phyloP scores from a whole-genome alignment of 352 stramenopile species.

The Globisporangium mamillatum region DNA sequence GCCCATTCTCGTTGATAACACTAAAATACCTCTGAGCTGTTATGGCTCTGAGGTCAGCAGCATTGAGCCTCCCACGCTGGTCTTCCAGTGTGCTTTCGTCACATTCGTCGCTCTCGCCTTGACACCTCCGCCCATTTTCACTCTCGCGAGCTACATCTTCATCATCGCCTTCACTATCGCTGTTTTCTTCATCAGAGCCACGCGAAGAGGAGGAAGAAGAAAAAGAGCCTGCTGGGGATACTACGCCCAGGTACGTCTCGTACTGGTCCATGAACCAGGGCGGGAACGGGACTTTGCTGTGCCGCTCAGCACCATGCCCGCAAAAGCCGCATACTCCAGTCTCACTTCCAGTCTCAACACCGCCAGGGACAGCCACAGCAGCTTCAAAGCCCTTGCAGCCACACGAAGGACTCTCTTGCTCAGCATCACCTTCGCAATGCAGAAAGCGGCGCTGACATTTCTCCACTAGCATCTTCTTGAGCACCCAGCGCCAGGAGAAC shows the following conservation, averaged over 20 bases:
- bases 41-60: slow-evolving; percentile 13
- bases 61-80: slow-evolving; percentile 17
- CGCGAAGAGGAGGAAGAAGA: not conserved
- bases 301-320: slow-evolving; percentile 25
- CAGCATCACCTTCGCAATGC: slow-evolving; percentile 36
- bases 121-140: not conserved
- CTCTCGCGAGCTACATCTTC: not conserved
- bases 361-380: not conserved
- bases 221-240: not conserved
- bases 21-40: slow-evolving; percentile 4
- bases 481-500: slow-evolving; percentile 39
- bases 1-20: slow-evolving; percentile 2
- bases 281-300: slow-evolving; percentile 43
- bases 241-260: slow-evolving; percentile 41
- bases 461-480: slow-evolving; percentile 29
- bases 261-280: slow-evolving; percentile 75
- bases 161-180: not conserved
- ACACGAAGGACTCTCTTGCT: slow-evolving; percentile 17
- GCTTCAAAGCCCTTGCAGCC: slow-evolving; percentile 64
- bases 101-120: not conserved
- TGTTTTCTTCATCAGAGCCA: not conserved
- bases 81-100: slow-evolving; percentile 19
- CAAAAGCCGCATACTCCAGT: slow-evolving; percentile 43
- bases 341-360: not conserved
- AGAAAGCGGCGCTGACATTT: slow-evolving; percentile 45